Percentiles rank a stretch among this genome's conserved stretches.
phyloP scores from a whole-genome alignment of 116 monocot species.

The Posidonia oceanica region DNA sequence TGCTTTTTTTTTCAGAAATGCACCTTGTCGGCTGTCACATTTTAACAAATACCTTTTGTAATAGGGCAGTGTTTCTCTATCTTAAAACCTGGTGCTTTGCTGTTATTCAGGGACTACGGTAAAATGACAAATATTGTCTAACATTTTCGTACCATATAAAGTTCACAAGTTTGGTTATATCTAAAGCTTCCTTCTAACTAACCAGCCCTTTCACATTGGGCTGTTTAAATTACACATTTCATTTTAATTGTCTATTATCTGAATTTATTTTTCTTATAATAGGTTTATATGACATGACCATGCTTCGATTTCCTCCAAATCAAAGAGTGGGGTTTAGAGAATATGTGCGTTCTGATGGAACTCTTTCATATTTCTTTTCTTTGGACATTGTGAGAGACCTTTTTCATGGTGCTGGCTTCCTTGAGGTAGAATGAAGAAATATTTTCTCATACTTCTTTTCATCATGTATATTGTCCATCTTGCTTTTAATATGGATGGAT shows the following conservation, averaged over 20 bases:
- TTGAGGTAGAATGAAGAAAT: slow-evolving; percentile 40
- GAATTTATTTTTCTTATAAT: too few species aligned
- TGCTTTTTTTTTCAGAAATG: slow-evolving; percentile 47
- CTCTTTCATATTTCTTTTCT: slow-evolving; percentile 91
- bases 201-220: too few species aligned
- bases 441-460: neutral
- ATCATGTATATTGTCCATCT: neutral
- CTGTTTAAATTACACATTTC: too few species aligned
- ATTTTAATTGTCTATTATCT: too few species aligned
- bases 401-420: too few species aligned
- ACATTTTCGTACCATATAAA: too few species aligned
- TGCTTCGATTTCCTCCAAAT: slow-evolving; percentile 75
- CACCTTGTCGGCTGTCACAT: slow-evolving; percentile 76
- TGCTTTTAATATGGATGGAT: neutral
- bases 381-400: slow-evolving; percentile 54
- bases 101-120: slow-evolving; percentile 97
- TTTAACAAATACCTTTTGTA: slow-evolving; percentile 49
- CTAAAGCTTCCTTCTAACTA: too few species aligned
- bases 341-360: slow-evolving; percentile 83
- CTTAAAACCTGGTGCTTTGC: slow-evolving; percentile 68
- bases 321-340: slow-evolving; percentile 72
- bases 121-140: slow-evolving; percentile 1
- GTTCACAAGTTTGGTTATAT: too few species aligned
- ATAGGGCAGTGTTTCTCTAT: slow-evolving; percentile 54
- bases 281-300: too few species aligned